These are phyloP conservation scores for Arthroderma sp. DNA, from an alignment of 2,329 filamentous ascomycete species.

Conservation along the genomic window DNA sequence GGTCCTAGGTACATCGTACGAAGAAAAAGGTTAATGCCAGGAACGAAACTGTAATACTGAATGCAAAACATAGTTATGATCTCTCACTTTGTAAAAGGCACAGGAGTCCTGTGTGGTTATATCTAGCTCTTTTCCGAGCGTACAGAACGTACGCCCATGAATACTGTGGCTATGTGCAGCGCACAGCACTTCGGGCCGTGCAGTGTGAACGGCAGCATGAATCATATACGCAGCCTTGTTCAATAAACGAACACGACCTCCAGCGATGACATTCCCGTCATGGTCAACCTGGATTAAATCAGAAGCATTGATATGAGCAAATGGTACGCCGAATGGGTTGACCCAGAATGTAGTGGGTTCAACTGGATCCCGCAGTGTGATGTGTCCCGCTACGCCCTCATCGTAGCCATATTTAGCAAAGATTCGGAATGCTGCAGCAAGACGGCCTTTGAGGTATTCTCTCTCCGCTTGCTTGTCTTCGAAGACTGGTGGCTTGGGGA, in stretches of 20 bases:
- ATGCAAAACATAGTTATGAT: too few relatives aligned
- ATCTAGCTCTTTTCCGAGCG: constrained; percentile 30
- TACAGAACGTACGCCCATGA: constrained; percentile 35
- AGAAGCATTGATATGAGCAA: constrained; percentile 48
- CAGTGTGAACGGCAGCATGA: constrained; percentile 41
- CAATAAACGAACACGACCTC: constrained; percentile 37
- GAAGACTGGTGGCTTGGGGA: constrained; percentile 26
- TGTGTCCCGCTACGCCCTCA: constrained; percentile 52
- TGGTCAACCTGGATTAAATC: constrained; percentile 56
- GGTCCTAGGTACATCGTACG: constrained; percentile 25
- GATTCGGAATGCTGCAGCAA: constrained; percentile 45
- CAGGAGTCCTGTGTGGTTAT: constrained; percentile 35
- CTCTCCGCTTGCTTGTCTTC: constrained; percentile 35
- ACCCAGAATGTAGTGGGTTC: constrained; percentile 51
- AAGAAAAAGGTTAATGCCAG: too few relatives aligned
- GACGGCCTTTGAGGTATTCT: constrained; percentile 41
- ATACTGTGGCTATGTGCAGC: constrained; percentile 44
- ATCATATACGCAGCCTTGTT: constrained; percentile 41
- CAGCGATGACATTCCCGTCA: constrained; percentile 49
- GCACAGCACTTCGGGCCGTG: constrained; percentile 41
- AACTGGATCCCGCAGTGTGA: constrained; percentile 49
- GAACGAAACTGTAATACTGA: neutral
- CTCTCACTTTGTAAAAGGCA: constrained; percentile 30
- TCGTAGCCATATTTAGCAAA: constrained; percentile 46
- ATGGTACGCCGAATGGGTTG: constrained; percentile 50